These are phyloP conservation scores for Phytophthora rubi DNA, from an alignment of 352 stramenopile genomes.

Conservation along the genomic window DNA sequence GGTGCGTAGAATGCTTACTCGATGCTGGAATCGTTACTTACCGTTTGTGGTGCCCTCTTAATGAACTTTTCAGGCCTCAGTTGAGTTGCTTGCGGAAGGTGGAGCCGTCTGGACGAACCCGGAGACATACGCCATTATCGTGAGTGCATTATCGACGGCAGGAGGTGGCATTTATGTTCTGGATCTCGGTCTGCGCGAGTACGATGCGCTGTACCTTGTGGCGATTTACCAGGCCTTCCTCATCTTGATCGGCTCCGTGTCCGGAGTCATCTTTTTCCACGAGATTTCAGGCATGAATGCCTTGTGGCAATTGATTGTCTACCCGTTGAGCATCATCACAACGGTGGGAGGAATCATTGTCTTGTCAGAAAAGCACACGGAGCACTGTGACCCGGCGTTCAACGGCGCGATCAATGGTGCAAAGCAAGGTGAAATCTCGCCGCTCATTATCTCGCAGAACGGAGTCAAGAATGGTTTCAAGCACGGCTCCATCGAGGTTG, in stretches of 20 bases:
- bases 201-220: constrained; percentile 88
- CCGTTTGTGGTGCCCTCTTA: constrained; percentile 1
- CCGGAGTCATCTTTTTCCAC: constrained; percentile 89
- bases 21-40: not conserved
- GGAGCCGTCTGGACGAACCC: constrained; percentile 64
- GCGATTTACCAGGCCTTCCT: constrained; percentile 87
- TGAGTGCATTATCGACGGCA: constrained; percentile 62
- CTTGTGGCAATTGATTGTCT: constrained; percentile 83
- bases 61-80: constrained; percentile 58
- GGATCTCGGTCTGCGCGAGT: constrained; percentile 77
- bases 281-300: constrained; percentile 83
- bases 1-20: constrained; percentile 34
- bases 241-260: constrained; percentile 86
- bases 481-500: constrained; percentile 47
- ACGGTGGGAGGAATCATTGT: constrained; percentile 84
- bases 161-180: constrained; percentile 85
- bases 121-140: constrained; percentile 84
- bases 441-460: constrained; percentile 52
- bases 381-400: constrained; percentile 49
- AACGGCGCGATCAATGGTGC: constrained; percentile 41
- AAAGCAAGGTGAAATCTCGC: constrained; percentile 52
- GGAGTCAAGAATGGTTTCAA: constrained; percentile 34
- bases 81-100: constrained; percentile 82
- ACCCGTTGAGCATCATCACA: constrained; percentile 79
- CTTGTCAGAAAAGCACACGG: constrained; percentile 81